Conservation (phyloP, 441 rosid genomes). For the Gossypium gossypioides region DNA sequence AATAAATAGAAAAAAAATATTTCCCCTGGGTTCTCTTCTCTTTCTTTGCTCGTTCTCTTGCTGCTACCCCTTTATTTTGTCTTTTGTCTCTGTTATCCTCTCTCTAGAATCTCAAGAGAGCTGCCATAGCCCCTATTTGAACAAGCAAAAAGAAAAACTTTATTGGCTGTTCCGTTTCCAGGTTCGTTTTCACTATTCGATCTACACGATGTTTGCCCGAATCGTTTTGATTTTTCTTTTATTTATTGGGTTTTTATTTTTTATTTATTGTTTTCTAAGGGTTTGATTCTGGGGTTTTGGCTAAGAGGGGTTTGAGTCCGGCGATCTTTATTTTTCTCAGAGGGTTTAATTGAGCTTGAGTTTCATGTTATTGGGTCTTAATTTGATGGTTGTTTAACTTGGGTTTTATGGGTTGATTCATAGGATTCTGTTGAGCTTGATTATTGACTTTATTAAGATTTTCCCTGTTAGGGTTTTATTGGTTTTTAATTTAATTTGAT, state of each 20-base stretch:
- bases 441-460: conserved; percentile 7
- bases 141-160: neutral
- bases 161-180: conserved; percentile 16
- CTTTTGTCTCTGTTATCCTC: conserved; percentile 20
- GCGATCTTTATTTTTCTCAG: conserved; percentile 20
- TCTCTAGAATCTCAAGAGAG: conserved; percentile 29
- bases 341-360: conserved; percentile 15
- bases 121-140: conserved; percentile 24
- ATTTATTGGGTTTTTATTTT: neutral
- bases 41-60: conserved; percentile 15
- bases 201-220: conserved; percentile 20
- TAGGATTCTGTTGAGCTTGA: neutral
- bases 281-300: conserved; percentile 33
- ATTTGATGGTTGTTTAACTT: neutral
- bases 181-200: conserved; percentile 38
- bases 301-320: conserved; percentile 17
- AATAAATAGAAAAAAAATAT: neutral
- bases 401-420: neutral
- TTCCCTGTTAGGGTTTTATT: conserved; percentile 18
- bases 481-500: conserved; percentile 1
- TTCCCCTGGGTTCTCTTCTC: conserved; percentile 9
- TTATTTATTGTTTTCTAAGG: conserved; percentile 12
- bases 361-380: conserved; percentile 21
- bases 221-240: neutral
- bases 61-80: conserved; percentile 25